These are phyloP conservation scores for Mallotus japonicus DNA, from an alignment of 441 rosid species.

Conservation along the genomic window DNA sequence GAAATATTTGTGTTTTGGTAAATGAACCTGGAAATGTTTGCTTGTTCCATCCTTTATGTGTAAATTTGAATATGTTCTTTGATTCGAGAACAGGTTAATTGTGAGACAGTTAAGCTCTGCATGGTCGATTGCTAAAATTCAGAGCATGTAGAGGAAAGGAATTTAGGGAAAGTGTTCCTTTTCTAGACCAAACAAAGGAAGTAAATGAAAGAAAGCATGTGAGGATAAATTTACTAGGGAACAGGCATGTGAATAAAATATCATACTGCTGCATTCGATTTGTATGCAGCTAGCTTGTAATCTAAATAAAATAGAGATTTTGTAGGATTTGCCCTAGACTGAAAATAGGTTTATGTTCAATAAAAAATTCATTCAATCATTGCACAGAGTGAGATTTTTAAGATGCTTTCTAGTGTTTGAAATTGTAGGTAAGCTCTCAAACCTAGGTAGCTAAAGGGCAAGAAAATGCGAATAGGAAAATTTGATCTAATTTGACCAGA, in stretches of 20 bases:
- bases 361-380: neutral
- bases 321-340: neutral
- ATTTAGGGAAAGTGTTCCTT: no score
- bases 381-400: neutral
- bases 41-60: neutral
- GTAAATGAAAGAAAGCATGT: no score
- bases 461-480: neutral
- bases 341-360: neutral
- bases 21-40: neutral
- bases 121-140: no score
- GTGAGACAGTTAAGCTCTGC: neutral
- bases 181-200: no score
- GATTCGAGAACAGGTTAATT: neutral
- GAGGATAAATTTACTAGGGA: no score
- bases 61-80: neutral
- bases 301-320: no score
- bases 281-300: no score
- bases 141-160: no score
- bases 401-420: neutral
- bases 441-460: neutral
- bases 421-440: neutral
- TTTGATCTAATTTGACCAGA: neutral
- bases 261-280: no score
- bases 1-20: neutral
- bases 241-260: no score